These are phyloP conservation scores for Amanita pseudoporphyria DNA, from an alignment of 768 basidiomycete genomes.

Conservation along the genomic window DNA sequence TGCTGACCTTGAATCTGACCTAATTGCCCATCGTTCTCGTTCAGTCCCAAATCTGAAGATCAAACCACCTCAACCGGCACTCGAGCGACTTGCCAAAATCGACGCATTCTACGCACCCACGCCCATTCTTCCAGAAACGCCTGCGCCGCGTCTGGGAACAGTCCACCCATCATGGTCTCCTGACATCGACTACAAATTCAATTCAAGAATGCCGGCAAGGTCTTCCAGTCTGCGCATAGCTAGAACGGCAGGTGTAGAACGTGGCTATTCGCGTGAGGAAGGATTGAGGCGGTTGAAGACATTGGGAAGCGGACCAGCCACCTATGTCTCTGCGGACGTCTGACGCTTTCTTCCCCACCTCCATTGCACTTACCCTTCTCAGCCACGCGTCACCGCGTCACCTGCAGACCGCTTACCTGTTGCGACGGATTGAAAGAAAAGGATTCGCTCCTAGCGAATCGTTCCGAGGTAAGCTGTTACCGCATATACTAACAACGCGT, in stretches of 20 bases:
- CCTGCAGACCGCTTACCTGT: no score
- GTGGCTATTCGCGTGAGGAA: background rate
- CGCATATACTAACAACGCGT: no score
- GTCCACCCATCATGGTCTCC: constrained; percentile 6
- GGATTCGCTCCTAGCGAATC: no score
- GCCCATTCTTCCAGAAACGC: constrained; percentile 4
- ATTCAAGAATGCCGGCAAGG: background rate
- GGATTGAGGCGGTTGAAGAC: background rate
- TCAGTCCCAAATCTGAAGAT: constrained; percentile 1
- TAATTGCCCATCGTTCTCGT: background rate
- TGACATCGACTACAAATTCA: constrained; percentile 2
- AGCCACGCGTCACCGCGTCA: no score
- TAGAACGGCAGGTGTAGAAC: background rate
- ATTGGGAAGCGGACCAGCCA: background rate
- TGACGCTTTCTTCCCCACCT: no score
- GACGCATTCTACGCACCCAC: constrained; percentile 4
- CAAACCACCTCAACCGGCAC: background rate
- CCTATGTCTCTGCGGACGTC: background rate
- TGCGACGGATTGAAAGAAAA: no score
- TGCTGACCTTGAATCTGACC: background rate
- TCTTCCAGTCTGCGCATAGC: background rate
- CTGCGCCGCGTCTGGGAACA: constrained; percentile 1
- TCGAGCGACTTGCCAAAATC: constrained; percentile 7
- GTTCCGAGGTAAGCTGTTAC: no score
- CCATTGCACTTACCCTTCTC: no score